phyloP scores from a whole-genome alignment of 2,329 filamentous ascomycete genomes.

The Fusarium sp. region DNA sequence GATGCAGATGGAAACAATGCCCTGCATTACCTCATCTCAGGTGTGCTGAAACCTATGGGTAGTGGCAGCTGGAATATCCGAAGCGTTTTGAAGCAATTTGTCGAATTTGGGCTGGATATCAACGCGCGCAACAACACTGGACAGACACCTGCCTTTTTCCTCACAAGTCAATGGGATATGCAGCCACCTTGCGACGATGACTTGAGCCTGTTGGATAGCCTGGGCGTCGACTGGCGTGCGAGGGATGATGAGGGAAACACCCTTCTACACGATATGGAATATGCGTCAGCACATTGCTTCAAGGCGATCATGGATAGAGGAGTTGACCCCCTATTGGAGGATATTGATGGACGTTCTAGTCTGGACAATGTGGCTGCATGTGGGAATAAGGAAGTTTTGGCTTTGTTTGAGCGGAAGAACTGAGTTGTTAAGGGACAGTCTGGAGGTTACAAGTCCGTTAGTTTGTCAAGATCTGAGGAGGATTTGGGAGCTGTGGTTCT shows the following conservation, averaged over 20 bases:
- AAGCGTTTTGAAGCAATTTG: conserved; percentile 16
- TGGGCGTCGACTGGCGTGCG: conserved; percentile 32
- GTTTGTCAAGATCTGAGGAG: neutral
- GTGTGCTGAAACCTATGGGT: neutral
- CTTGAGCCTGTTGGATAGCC: conserved; percentile 19
- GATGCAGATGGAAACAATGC: conserved; percentile 28
- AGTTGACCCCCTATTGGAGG: conserved; percentile 29
- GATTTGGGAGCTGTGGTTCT: neutral
- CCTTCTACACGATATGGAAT: conserved; percentile 25
- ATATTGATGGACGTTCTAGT: conserved; percentile 29
- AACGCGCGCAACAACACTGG: conserved; percentile 36
- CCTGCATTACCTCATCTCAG: conserved; percentile 27
- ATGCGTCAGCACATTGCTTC: conserved; percentile 3
- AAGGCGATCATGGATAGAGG: conserved; percentile 18
- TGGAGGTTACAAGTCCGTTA: neutral
- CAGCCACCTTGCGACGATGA: neutral
- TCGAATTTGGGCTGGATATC: conserved; percentile 24
- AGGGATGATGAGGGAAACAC: conserved; percentile 29
- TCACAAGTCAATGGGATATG: neutral
- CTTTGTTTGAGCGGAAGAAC: conserved; percentile 24
- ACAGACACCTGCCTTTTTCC: conserved; percentile 24
- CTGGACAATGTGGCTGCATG: conserved; percentile 29
- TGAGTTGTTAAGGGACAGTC: neutral
- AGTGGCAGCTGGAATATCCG: neutral
- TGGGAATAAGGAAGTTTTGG: conserved; percentile 13